phyloP scores from a whole-genome alignment of 345 rosid species.

The Melaleuca alternifolia region DNA sequence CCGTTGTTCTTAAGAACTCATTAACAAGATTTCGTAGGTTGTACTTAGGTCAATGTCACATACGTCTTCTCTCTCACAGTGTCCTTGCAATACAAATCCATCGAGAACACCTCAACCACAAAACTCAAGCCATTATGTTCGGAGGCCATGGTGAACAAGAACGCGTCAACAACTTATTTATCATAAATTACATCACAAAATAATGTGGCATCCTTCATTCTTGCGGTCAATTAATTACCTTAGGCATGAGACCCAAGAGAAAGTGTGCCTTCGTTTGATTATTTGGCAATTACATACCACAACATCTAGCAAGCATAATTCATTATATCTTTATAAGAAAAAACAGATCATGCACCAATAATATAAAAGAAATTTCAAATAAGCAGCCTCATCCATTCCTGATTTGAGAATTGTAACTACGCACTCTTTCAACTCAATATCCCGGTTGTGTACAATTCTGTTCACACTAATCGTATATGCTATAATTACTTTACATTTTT shows the following conservation, averaged over 20 bases:
- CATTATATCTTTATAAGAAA: too few species aligned
- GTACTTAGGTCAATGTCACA: neutral
- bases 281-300: neutral
- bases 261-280: neutral
- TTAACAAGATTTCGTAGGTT: neutral
- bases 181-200: neutral
- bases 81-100: neutral
- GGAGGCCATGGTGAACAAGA: neutral
- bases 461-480: neutral
- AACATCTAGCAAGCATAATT: too few species aligned
- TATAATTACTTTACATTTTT: neutral
- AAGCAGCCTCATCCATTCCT: neutral
- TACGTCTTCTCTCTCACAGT: neutral
- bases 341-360: too few species aligned
- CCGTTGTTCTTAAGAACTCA: neutral
- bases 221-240: neutral
- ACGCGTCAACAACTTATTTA: neutral
- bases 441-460: neutral
- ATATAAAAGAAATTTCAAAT: too few species aligned
- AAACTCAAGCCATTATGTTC: neutral
- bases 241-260: neutral
- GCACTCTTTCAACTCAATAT: neutral
- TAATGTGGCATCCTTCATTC: neutral
- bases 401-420: neutral
- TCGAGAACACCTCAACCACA: neutral